phyloP scores from a whole-genome alignment of 129 eudicot genomes.

The Saussurea involucrata region DNA sequence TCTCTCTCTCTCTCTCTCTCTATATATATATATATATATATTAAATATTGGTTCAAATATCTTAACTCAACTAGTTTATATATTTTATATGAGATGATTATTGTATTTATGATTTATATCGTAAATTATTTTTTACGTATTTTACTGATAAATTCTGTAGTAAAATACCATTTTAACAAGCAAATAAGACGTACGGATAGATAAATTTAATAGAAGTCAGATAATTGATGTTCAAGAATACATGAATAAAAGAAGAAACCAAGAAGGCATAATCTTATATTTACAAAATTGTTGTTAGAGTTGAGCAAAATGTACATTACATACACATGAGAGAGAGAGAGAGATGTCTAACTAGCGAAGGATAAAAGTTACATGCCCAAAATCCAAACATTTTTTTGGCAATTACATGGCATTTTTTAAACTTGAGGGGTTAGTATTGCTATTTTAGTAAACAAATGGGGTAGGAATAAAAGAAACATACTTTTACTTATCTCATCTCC shows the following conservation, averaged over 20 bases:
- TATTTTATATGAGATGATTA: too few species aligned
- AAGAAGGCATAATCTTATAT: conserved; percentile 16
- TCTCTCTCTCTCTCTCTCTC: too few species aligned
- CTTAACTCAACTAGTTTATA: too few species aligned
- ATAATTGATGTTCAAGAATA: not conserved
- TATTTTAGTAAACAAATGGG: conserved; percentile 30
- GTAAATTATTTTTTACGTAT: not conserved
- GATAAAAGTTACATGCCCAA: conserved; percentile 57
- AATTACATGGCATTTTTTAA: conserved; percentile 31
- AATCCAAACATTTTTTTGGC: conserved; percentile 48
- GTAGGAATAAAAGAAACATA: conserved; percentile 27
- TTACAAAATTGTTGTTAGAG: conserved; percentile 56
- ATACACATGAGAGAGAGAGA: conserved; percentile 31
- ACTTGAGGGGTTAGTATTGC: conserved; percentile 40
- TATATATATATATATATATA: too few species aligned
- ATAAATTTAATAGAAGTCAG: not conserved
- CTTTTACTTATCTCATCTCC: conserved; percentile 27
- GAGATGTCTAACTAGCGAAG: conserved; percentile 31
- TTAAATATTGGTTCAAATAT: too few species aligned
- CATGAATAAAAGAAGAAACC: conserved; percentile 15
- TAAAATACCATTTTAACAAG: not conserved
- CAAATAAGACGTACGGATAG: not conserved
- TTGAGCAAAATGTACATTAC: conserved; percentile 52
- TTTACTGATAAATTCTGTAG: not conserved
- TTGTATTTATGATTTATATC: too few species aligned